Percentiles rank a stretch among this genome's conserved stretches.
Conservation (phyloP, 805 yeast genomes). For the Yamadazyma sp. region DNA sequence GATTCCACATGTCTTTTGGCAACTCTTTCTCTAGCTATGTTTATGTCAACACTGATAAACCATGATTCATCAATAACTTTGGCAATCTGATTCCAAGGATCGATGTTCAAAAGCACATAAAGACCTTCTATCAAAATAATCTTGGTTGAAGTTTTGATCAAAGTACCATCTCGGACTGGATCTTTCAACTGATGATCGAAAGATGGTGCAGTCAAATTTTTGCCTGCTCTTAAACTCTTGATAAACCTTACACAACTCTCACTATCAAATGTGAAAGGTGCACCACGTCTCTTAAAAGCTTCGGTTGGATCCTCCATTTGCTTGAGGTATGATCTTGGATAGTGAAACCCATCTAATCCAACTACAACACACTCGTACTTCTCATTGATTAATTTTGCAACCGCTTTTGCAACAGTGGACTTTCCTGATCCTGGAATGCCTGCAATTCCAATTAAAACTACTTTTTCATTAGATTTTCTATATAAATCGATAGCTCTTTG, state of each 20-base stretch:
- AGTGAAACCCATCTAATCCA: conserved; percentile 43
- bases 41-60: conserved; percentile 48
- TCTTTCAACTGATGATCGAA: conserved; percentile 76
- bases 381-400: conserved; percentile 31
- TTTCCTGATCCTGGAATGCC: conserved; percentile 91
- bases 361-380: conserved; percentile 20
- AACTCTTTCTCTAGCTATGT: conserved; percentile 52
- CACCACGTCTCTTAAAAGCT: conserved; percentile 71
- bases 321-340: conserved; percentile 27
- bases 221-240: conserved; percentile 16
- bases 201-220: conserved; percentile 55
- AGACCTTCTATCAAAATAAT: conserved; percentile 74
- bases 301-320: conserved; percentile 49
- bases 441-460: conserved; percentile 58
- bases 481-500: conserved; percentile 3
- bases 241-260: conserved; percentile 24
- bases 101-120: conserved; percentile 57
- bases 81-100: conserved; percentile 56
- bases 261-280: conserved; percentile 83
- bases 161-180: conserved; percentile 56
- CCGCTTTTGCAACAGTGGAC: conserved; percentile 55
- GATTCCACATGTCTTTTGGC: conserved; percentile 62
- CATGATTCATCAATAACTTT: conserved; percentile 41
- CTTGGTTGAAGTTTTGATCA: conserved; percentile 43
- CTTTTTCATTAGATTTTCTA: conserved; percentile 31